phyloP scores from a whole-genome alignment of 164 flowering plant species.

The Stephania yunnanensis region DNA sequence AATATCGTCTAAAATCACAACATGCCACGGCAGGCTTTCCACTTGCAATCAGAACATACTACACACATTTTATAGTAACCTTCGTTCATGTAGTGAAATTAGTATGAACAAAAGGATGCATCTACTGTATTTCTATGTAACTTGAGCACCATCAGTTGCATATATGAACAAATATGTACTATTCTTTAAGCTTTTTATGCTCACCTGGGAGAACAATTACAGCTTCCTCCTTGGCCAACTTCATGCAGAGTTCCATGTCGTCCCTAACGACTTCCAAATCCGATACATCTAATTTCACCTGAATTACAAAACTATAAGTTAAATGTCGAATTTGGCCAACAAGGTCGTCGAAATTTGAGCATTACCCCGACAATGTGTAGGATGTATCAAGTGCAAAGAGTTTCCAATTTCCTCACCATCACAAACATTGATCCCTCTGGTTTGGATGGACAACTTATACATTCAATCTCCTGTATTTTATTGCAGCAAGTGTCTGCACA shows the following conservation, averaged over 20 bases:
- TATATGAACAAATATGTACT: too few species aligned
- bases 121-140: too few species aligned
- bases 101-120: too few species aligned
- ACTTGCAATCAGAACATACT: not conserved
- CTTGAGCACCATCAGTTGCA: too few species aligned
- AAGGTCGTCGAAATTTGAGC: not conserved
- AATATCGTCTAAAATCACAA: not conserved
- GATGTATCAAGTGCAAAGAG: not conserved
- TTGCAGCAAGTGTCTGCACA: constrained; percentile 41
- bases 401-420: constrained; percentile 28
- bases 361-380: not conserved
- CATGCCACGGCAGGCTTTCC: not conserved
- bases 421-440: constrained; percentile 38
- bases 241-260: constrained; percentile 33
- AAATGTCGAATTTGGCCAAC: too few species aligned
- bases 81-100: too few species aligned
- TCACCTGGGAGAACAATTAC: constrained; percentile 35
- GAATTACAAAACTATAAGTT: not conserved
- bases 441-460: constrained; percentile 32
- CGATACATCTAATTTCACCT: constrained; percentile 14
- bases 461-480: constrained; percentile 26
- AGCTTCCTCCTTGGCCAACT: constrained; percentile 37
- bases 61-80: too few species aligned
- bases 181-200: not conserved
- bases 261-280: constrained; percentile 25